phyloP scores from a whole-genome alignment of 2,329 filamentous ascomycete genomes.

The Bimuria novae-zelandiae region DNA sequence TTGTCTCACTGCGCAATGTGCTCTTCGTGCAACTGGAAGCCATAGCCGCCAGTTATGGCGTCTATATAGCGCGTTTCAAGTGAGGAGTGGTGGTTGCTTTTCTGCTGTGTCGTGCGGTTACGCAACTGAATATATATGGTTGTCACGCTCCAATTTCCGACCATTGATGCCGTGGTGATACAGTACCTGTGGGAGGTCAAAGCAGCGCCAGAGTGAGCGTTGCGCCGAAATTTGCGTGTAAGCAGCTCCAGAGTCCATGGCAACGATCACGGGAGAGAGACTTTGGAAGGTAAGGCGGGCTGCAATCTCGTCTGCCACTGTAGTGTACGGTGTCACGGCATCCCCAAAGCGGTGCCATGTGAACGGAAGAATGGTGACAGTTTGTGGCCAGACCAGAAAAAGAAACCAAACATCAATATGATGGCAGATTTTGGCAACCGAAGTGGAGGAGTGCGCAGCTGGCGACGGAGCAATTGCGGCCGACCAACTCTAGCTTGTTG shows the following conservation, averaged over 20 bases:
- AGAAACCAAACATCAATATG: background rate
- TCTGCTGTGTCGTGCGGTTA: constrained; percentile 1
- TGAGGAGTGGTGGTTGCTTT: constrained; percentile 3
- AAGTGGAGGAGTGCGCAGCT: background rate
- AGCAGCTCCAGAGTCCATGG: background rate
- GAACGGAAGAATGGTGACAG: background rate
- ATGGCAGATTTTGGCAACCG: background rate
- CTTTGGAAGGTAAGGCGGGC: constrained; percentile 2
- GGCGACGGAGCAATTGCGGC: background rate
- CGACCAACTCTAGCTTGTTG: too few species aligned
- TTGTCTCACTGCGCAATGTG: background rate
- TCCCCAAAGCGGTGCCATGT: background rate
- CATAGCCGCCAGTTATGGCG: background rate
- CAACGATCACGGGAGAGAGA: background rate
- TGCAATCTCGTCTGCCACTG: constrained; percentile 1
- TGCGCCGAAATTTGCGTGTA: background rate
- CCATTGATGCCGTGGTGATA: background rate
- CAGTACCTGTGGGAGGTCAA: constrained; percentile 3
- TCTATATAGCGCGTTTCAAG: constrained; percentile 6
- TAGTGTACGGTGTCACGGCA: background rate
- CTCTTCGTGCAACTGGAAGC: background rate
- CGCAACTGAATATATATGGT: background rate
- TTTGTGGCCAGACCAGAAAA: background rate
- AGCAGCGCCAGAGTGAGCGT: background rate
- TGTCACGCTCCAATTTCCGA: background rate